These are phyloP conservation scores for Rubus idaeus DNA, from an alignment of 306 rosid species.

Conservation along the genomic window DNA sequence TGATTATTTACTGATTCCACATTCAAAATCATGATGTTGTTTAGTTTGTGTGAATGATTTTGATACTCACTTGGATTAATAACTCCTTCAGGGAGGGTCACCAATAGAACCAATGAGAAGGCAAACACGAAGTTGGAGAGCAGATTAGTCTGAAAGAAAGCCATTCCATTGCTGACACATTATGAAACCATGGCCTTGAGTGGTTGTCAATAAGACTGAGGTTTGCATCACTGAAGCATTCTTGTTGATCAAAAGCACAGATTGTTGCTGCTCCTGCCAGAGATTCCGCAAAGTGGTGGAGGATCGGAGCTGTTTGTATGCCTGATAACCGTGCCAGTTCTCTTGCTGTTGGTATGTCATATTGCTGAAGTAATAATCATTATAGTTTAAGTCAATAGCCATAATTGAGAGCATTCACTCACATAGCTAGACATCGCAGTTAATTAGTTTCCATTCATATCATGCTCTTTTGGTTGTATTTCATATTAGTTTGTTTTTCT, in stretches of 20 bases:
- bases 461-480: neutral
- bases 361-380: constrained; percentile 52
- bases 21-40: neutral
- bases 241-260: constrained; percentile 84
- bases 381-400: constrained; percentile 10
- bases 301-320: constrained; percentile 81
- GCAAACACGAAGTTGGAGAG: constrained; percentile 93
- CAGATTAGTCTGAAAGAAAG: constrained; percentile 80
- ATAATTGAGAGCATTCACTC: too few relatives aligned
- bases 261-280: constrained; percentile 86
- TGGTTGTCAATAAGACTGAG: constrained; percentile 63
- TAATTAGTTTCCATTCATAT: neutral
- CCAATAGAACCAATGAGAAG: constrained; percentile 76
- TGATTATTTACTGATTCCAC: neutral
- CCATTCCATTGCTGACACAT: constrained; percentile 95
- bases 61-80: constrained; percentile 83
- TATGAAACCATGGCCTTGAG: constrained; percentile 98
- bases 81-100: constrained; percentile 84
- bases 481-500: neutral
- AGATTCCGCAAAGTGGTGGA: constrained; percentile 90
- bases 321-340: constrained; percentile 90
- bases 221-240: constrained; percentile 63
- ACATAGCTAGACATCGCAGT: too few relatives aligned
- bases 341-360: constrained; percentile 90
- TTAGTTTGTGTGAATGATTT: neutral